phyloP scores from a whole-genome alignment of 495 filamentous ascomycete genomes.

The Talaromyces trachyspermus region DNA sequence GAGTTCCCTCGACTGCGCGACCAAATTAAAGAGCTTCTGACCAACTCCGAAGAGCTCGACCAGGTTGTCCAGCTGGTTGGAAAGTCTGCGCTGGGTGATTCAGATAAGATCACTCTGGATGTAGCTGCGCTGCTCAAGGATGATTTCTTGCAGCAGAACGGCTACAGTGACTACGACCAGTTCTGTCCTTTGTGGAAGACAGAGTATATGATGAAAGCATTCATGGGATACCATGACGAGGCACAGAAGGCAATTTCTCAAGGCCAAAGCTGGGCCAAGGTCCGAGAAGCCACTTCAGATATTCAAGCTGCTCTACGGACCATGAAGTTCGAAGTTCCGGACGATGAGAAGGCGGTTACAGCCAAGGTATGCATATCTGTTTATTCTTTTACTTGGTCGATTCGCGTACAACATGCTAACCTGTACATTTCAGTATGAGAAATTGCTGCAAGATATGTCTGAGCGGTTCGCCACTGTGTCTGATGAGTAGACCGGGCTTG shows the following conservation, averaged over 20 bases:
- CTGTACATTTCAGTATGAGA: conserved; percentile 63
- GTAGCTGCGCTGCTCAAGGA: conserved; percentile 91
- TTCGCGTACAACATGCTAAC: conserved; percentile 10
- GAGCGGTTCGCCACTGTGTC: conserved; percentile 92
- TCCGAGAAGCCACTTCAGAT: conserved; percentile 81
- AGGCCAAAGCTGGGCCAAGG: conserved; percentile 84
- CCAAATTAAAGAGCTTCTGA: conserved; percentile 83
- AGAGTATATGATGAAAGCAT: conserved; percentile 99
- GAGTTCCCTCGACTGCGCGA: conserved; percentile 92
- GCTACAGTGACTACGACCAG: conserved; percentile 97
- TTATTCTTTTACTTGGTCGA: background rate
- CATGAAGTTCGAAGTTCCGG: conserved; percentile 95
- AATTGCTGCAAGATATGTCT: conserved; percentile 78
- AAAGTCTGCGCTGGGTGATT: conserved; percentile 91
- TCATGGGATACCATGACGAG: conserved; percentile 97
- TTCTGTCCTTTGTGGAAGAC: conserved; percentile 99
- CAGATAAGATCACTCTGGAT: conserved; percentile 97
- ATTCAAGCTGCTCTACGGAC: conserved; percentile 73
- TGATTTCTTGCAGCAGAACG: conserved; percentile 98
- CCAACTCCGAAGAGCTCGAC: conserved; percentile 93
- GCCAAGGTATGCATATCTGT: conserved; percentile 57
- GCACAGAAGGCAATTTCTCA: conserved; percentile 89
- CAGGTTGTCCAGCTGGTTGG: conserved; percentile 98
- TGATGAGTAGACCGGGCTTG: conserved; percentile 62
- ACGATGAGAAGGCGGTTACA: conserved; percentile 62